phyloP scores from a whole-genome alignment of 768 basidiomycete genomes.

The Rhodosporidiobolus sp. region DNA sequence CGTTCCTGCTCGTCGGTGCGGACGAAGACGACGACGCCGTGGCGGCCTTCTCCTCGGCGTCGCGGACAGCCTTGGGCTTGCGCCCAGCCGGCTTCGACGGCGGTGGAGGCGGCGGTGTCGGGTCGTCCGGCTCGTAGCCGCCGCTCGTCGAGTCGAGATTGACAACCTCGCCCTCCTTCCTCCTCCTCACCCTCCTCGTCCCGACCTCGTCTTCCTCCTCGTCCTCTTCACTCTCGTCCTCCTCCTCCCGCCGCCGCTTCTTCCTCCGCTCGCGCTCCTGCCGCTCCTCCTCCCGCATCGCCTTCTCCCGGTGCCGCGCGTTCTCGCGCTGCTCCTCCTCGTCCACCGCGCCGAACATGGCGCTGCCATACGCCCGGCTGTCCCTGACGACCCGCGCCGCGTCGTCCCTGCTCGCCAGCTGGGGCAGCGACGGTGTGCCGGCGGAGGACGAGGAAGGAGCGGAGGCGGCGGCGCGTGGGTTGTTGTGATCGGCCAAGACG shows the following conservation, averaged over 20 bases:
- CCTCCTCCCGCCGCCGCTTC: slow-evolving; percentile 2
- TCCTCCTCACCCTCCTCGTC: background rate
- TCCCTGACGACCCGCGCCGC: slow-evolving; percentile 66
- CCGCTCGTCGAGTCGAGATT: background rate
- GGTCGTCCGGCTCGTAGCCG: background rate
- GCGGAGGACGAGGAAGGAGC: too few species aligned
- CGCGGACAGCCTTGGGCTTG: background rate
- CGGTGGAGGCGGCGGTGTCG: background rate
- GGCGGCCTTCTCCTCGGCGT: background rate
- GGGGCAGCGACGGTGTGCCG: slow-evolving; percentile 50
- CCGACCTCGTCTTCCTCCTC: background rate
- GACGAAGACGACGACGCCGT: background rate
- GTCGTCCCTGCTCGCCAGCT: slow-evolving; percentile 41
- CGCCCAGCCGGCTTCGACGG: background rate
- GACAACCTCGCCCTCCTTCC: background rate
- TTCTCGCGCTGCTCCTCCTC: slow-evolving; percentile 40
- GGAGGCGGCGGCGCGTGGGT: slow-evolving; percentile 22
- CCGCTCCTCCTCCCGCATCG: slow-evolving; percentile 52
- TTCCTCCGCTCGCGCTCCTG: slow-evolving; percentile 45
- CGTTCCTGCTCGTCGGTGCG: background rate
- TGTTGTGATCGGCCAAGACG: slow-evolving; percentile 67
- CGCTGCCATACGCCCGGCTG: slow-evolving; percentile 76
- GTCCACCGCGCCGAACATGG: slow-evolving; percentile 73
- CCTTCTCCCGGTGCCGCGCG: slow-evolving; percentile 43
- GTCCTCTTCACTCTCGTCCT: background rate